Base-by-base conservation (phyloP, 2,329 filamentous ascomycete species). In the Neurospora sp. region DNA sequence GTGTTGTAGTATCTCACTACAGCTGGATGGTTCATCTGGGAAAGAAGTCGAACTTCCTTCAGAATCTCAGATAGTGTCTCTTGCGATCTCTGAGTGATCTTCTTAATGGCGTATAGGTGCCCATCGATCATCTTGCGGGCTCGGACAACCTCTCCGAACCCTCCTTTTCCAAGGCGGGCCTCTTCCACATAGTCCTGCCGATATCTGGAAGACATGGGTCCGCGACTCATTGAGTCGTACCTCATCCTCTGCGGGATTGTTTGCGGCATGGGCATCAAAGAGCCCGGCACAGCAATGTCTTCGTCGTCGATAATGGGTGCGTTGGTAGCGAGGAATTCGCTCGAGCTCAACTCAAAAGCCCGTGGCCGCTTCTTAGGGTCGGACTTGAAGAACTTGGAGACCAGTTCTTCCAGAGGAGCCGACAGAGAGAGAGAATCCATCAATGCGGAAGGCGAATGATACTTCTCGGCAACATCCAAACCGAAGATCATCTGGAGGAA, bases 401-500 rank as follows among this genome's bases (percentile, higher is more conserved):
- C 85, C 58, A 99, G 84, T 76, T 97, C 93, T 72, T 91, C 87
- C 42, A 97, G 82, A 5, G 93, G 85, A 66, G 89, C 86, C 0
- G 93, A 96, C 9, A 97, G 83, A 9, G 87, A 85, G 40, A 94
- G 81, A 0, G 89, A 88, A 13, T 90, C 89, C 77, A 93, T 89
- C 68, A 97, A 81, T 58, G 89, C 87, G 70, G 86, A 87, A 1
- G 95, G 94, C 0, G 93, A 96, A 17, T 90, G 89, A 78, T 96
- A 95, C 71, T 90, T 91, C 71, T 90, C 85, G 19, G 91, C 84
- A 7, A 93, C 87, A 73, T 93, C 89, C 40, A 93, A 84, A 2
- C 96, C 96, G 78, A 97, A 95, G 3, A 96, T 87, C 93, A 98
- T 97, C 78, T 99, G 95, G 46, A 97, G 80, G 75, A 97, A 92